Evolutionary conservation across 2,329 filamentous ascomycete species (phyloP).

Genomic region (Cordyceps farinosa): DNA sequence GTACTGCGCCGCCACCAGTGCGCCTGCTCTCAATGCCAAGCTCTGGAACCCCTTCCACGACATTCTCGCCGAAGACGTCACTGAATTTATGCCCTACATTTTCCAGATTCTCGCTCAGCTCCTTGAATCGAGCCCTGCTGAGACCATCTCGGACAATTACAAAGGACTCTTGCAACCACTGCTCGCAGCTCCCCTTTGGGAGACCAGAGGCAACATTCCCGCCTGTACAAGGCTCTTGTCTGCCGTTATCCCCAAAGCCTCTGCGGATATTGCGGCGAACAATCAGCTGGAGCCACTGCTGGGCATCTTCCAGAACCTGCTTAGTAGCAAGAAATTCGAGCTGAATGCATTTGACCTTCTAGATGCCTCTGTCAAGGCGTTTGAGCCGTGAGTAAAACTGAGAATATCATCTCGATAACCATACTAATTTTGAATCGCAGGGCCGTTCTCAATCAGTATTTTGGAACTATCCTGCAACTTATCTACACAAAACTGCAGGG

Average conservation of each 20-base stretch:
- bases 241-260: constrained; percentile 76
- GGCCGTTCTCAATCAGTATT: constrained; percentile 67
- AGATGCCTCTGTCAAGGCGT: constrained; percentile 70
- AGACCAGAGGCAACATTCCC: constrained; percentile 87
- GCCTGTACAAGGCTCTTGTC: constrained; percentile 81
- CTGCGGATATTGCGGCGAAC: constrained; percentile 67
- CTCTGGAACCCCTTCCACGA: constrained; percentile 80
- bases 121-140: constrained; percentile 77
- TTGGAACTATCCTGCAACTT: constrained; percentile 73
- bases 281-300: constrained; percentile 84
- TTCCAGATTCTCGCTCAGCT: constrained; percentile 93
- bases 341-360: constrained; percentile 84
- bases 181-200: constrained; percentile 81
- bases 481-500: constrained; percentile 75
- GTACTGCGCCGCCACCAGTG: constrained; percentile 62
- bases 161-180: constrained; percentile 74
- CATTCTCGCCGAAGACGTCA: constrained; percentile 77
- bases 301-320: constrained; percentile 92
- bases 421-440: constrained; percentile 39
- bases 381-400: constrained; percentile 59
- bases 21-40: constrained; percentile 71
- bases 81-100: constrained; percentile 93
- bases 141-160: constrained; percentile 77
- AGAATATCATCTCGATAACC: neutral
- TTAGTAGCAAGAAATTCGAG: constrained; percentile 80